Evolutionary conservation across 1,284 basidiomycete species (phyloP), one percentile per base, ranked within the genome.

Genomic region (Farysia itapuensis): DNA sequence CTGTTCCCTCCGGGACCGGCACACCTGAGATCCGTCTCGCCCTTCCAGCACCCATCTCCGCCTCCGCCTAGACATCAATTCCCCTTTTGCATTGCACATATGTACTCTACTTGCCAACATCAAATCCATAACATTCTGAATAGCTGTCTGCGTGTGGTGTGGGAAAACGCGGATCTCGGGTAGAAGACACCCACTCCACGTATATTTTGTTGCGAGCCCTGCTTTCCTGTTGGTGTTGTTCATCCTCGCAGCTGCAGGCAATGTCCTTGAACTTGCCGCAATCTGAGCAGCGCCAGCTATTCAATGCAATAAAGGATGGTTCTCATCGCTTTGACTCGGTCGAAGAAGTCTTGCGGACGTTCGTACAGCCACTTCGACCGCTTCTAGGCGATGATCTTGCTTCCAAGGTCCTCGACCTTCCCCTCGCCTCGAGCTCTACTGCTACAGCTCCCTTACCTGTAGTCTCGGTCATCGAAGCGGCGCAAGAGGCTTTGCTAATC

Each of bases 1-100:
- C 73, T 4, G 66, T 75, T 16, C 47, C 44, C 8, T 61, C 57
- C 9, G 73, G 73, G 30, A 75, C 71, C 13, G 73, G 73, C 13
- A 64, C 65, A 24, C 51, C 67, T 16, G 60, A 64, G 32, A 58
- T 74, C 21, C 56, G 67, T 14, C 34, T 67, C 30, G 52, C 68
- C 7, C 45, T 68, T 22, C 43, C 61, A 9, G 36, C 42, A 8
- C 41, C 42, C 19, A 47, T 56, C 26, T 43, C 39, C 16, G 56
- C 52, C 20, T 47, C 52, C 18, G 26, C 26, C 9, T 28, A 28
- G 26, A 28, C 9, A n/a, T 28, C n/a, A 28, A 9, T 28, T 28
- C 26, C 11, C 26, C n/a, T 28, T n/a, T n/a, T n/a, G n/a, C n/a
- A n/a, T n/a, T n/a, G n/a, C n/a, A n/a, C n/a, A n/a, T n/a, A n/a